Evolutionary conservation across 2,329 filamentous ascomycete species (phyloP).

Genomic region (Fonsecaea nubica): DNA sequence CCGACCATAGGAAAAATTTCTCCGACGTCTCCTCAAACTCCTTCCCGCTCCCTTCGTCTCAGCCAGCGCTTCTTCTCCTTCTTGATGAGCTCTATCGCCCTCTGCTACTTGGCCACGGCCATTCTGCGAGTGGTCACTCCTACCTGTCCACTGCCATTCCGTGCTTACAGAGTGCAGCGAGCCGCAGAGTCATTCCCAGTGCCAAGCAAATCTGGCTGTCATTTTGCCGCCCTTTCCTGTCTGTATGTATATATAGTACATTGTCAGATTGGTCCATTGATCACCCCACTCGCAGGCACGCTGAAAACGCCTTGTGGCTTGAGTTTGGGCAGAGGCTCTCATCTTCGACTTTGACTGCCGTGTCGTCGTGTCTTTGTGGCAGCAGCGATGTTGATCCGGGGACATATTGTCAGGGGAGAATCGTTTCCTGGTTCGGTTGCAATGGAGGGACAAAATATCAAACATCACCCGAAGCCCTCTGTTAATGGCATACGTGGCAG

Average conservation of each 20-base stretch:
- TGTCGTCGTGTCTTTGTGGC: background rate
- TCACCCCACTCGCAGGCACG: background rate
- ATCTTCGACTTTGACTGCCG: background rate
- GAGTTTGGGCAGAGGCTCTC: background rate
- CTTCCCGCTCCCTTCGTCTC: background rate
- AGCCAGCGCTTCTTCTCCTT: background rate
- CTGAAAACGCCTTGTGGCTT: background rate
- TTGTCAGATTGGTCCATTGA: constrained; percentile 10
- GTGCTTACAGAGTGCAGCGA: background rate
- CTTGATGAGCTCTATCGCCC: background rate
- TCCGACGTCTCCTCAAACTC: background rate
- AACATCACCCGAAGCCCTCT: background rate
- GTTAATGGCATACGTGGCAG: background rate
- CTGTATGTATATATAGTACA: constrained; percentile 12
- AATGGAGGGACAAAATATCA: background rate
- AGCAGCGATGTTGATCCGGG: background rate
- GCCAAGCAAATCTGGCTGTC: background rate
- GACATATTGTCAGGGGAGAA: background rate
- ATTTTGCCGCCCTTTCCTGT: background rate
- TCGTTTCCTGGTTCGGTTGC: background rate
- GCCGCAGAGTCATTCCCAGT: background rate
- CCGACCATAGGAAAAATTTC: background rate
- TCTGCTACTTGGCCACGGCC: constrained; percentile 12
- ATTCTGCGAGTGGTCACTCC: constrained; percentile 12
- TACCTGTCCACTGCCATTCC: background rate